Percentiles rank a stretch among this genome's conserved stretches.
These are phyloP conservation scores for Collybia mongolica DNA, from an alignment of 768 basidiomycete genomes.

Conservation along the genomic window DNA sequence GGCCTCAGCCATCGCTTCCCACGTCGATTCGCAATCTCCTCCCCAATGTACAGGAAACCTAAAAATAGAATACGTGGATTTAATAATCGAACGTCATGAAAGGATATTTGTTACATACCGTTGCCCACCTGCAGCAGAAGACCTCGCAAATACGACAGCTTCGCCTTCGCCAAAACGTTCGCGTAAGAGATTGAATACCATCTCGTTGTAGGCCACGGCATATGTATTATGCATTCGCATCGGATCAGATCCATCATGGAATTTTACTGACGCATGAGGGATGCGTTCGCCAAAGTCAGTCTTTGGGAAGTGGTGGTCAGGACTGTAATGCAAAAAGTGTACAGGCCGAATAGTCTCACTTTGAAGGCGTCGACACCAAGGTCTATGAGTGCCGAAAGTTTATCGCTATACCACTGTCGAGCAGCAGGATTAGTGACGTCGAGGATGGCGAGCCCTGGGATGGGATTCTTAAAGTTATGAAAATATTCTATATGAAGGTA, in stretches of 20 bases:
- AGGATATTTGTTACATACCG: constrained; percentile 28
- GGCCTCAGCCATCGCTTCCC: constrained; percentile 77
- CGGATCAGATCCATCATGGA: constrained; percentile 68
- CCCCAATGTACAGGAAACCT: constrained; percentile 60
- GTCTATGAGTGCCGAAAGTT: constrained; percentile 49
- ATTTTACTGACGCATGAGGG: constrained; percentile 61
- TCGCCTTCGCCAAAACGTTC: constrained; percentile 59
- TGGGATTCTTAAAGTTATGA: not conserved
- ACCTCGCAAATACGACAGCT: constrained; percentile 69
- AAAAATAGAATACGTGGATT: not conserved
- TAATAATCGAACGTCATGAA: not conserved
- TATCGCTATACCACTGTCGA: constrained; percentile 51
- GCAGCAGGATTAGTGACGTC: constrained; percentile 60
- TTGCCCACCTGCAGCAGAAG: constrained; percentile 70
- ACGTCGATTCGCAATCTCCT: constrained; percentile 76
- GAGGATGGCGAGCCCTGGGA: constrained; percentile 48
- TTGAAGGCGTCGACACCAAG: constrained; percentile 61
- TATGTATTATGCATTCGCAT: constrained; percentile 74
- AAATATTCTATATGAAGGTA: too few species aligned
- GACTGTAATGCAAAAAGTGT: not conserved
- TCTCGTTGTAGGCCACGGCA: constrained; percentile 65
- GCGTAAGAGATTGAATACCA: constrained; percentile 63
- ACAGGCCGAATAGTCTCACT: constrained; percentile 25
- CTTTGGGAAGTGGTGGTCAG: constrained; percentile 24
- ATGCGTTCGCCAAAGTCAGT: constrained; percentile 81